phyloP scores from a whole-genome alignment of 192 early-diverging fungal genomes.

The Chytriomyces confervae region DNA sequence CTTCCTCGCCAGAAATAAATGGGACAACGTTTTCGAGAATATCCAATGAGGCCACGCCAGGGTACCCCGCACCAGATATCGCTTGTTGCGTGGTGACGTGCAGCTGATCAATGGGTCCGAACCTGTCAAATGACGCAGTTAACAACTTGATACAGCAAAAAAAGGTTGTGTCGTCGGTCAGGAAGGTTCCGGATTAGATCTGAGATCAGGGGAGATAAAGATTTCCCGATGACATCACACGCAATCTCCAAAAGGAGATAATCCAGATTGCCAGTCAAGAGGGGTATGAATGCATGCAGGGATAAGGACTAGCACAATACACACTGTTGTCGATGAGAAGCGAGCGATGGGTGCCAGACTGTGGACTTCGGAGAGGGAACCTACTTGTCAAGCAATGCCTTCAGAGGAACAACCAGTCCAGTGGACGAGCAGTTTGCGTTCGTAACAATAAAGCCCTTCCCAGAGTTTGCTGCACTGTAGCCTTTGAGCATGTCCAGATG shows the following conservation, averaged over 20 bases:
- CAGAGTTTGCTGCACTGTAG: conserved; percentile 66
- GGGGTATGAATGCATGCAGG: no score
- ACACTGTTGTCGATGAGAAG: no score
- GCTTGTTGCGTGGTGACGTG: conserved; percentile 95
- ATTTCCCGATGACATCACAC: conserved; percentile 11
- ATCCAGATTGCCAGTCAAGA: background rate
- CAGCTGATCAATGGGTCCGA: conserved; percentile 82
- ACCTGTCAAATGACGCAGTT: conserved; percentile 41
- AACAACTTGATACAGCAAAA: background rate
- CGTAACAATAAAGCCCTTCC: conserved; percentile 88
- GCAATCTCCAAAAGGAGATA: background rate
- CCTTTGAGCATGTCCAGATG: conserved; percentile 84
- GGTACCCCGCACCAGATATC: conserved; percentile 97
- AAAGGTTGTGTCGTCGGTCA: background rate
- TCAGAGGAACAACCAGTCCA: conserved; percentile 90
- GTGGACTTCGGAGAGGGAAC: background rate
- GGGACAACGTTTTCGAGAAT: conserved; percentile 97
- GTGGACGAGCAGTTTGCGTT: conserved; percentile 99
- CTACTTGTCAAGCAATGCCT: conserved; percentile 70
- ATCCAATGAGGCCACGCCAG: conserved; percentile 92
- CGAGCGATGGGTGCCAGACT: background rate
- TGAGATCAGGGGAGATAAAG: background rate
- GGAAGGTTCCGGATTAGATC: background rate
- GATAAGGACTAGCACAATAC: no score
- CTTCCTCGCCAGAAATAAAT: conserved; percentile 92